Conservation (phyloP, 805 yeast genomes). For the Nakazawaea peltata region DNA sequence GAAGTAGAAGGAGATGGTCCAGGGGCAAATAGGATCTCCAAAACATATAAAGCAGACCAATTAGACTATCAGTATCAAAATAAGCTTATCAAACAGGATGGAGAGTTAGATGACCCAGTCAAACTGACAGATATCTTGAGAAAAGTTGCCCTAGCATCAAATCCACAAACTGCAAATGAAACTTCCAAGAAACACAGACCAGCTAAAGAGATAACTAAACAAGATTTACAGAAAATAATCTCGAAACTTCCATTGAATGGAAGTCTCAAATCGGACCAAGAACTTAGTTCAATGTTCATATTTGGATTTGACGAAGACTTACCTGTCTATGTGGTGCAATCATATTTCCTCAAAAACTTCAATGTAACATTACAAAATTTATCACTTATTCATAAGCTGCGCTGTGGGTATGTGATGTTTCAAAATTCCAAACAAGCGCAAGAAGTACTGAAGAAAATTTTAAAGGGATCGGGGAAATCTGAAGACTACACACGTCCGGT, state of each 20-base stretch:
- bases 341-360: conserved; percentile 31
- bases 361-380: conserved; percentile 41
- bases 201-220: conserved; percentile 17
- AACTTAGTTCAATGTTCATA: conserved; percentile 55
- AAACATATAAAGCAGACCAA: conserved; percentile 47
- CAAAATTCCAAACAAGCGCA: conserved; percentile 43
- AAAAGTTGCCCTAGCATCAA: conserved; percentile 6
- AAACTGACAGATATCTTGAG: conserved; percentile 2
- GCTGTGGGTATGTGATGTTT: conserved; percentile 60
- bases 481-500: conserved; percentile 19
- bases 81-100: conserved; percentile 17
- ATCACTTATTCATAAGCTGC: conserved; percentile 46
- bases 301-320: conserved; percentile 65
- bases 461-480: background rate
- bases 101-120: conserved; percentile 14
- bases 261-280: conserved; percentile 28
- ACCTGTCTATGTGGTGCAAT: conserved; percentile 54
- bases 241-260: conserved; percentile 66
- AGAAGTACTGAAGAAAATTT: conserved; percentile 22
- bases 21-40: conserved; percentile 44
- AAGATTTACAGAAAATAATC: conserved; percentile 44
- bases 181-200: conserved; percentile 32
- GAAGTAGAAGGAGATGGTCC: conserved; percentile 24
- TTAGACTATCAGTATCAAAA: conserved; percentile 21
- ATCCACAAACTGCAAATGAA: conserved; percentile 16